Evolutionary conservation across 768 basidiomycete species (phyloP), one percentile per base, ranked within the genome.

Genomic region (Tricholoma flavovirens): DNA sequence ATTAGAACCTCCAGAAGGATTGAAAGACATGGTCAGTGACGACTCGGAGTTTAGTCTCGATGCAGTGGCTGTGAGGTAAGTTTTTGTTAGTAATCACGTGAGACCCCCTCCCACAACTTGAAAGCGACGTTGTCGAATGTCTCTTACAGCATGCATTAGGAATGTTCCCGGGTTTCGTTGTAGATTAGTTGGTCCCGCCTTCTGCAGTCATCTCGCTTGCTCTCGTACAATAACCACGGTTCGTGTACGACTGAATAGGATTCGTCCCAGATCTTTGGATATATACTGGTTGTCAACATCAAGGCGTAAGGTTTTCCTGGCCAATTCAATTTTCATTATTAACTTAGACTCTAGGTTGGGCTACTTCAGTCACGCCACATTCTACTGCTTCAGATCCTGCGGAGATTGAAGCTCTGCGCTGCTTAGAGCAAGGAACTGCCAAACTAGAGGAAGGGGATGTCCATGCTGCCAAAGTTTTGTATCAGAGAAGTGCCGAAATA

Each of bases 381-480:
- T 93, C 90, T n/a, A 84, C 86, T 19, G 78, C 88, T 33, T 81
- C 83, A 21, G 90, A 93, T 72, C 91, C 91, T 29, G 90, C 88
- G 56, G 89, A 93, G 62, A 73, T 75, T 21, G 90, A 93, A 69
- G 89, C 90, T 3, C 72, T 88, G 69, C 78, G 79, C 51, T 90
- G 87, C 59, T 78, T 93, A 19, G 92, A 93, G 71, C 81, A 87
- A 65, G 91, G 92, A 38, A 93, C 92, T 1, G 77, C 81, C 62
- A 90, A 89, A 63, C 75, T 93, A 33, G 92, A 93, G 68, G 89
- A 92, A 64, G 92, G 92, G 19, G 92, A 93, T 59, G 83, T 93
- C 3, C 77, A 88, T 62, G 82, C 77, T 51, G 91, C 91, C 51
- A 92, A 88, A 69, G 75, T 75, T 48, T 77, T 89, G 36, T 93